These are phyloP conservation scores for Rhodotorula sp. DNA, from an alignment of 1,284 basidiomycete genomes.

Conservation along the genomic window DNA sequence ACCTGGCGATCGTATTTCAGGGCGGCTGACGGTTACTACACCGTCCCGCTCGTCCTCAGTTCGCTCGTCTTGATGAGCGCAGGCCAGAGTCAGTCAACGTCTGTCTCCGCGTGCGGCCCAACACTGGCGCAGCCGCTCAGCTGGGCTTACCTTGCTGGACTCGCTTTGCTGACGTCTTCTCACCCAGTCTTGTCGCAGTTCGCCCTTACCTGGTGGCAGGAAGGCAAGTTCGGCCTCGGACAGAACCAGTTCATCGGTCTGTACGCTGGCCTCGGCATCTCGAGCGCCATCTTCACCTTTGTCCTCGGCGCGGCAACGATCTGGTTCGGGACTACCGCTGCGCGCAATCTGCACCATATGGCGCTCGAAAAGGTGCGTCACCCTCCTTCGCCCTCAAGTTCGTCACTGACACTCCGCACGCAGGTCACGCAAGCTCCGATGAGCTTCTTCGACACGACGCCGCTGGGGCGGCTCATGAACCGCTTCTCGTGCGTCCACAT, in stretches of 20 bases:
- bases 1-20: constrained; percentile 67
- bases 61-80: constrained; percentile 62
- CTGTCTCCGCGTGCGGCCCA: too few relatives aligned
- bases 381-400: background rate
- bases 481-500: constrained; percentile 51
- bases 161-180: background rate
- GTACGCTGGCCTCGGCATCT: constrained; percentile 64
- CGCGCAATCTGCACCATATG: constrained; percentile 47
- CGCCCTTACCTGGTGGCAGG: constrained; percentile 35
- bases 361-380: constrained; percentile 53
- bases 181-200: constrained; percentile 27
- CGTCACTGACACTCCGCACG: constrained; percentile 49
- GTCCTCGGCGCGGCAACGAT: constrained; percentile 46
- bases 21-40: constrained; percentile 61
- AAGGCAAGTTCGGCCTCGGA: constrained; percentile 21
- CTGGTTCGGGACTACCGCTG: constrained; percentile 40
- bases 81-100: constrained; percentile 26
- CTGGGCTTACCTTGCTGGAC: too few relatives aligned
- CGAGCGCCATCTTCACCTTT: constrained; percentile 62
- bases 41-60: constrained; percentile 59
- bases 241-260: constrained; percentile 62
- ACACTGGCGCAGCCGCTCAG: too few relatives aligned
- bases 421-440: constrained; percentile 64
- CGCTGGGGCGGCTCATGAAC: constrained; percentile 63
- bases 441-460: constrained; percentile 67